Evolutionary conservation across 192 early-diverging fungal genomes (phyloP).

Genomic region (Backusella luteola): DNA sequence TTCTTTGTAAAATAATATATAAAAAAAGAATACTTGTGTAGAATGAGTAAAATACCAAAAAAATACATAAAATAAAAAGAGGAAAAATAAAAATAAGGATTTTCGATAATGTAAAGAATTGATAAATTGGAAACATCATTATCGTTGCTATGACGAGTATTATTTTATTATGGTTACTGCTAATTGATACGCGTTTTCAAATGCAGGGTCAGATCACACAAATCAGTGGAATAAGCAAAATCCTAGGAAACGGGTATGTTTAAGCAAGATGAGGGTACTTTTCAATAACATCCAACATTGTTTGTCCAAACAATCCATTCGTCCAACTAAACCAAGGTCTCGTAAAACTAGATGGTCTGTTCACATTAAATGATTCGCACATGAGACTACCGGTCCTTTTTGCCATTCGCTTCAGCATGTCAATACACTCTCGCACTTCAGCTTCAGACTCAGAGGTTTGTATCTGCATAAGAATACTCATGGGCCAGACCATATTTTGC

Average conservation of each 20-base stretch:
- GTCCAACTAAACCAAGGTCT: constrained; percentile 63
- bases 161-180: background rate
- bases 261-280: constrained; percentile 20
- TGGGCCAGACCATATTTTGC: constrained; percentile 62
- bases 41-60: too few species aligned
- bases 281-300: constrained; percentile 27
- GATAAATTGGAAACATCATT: background rate
- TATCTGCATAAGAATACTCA: constrained; percentile 56
- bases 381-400: constrained; percentile 55
- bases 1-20: background rate
- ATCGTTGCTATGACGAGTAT: too few species aligned
- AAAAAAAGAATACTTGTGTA: background rate
- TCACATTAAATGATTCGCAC: constrained; percentile 60
- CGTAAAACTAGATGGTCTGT: constrained; percentile 38
- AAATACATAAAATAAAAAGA: background rate
- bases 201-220: background rate
- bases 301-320: constrained; percentile 47
- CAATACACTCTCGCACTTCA: constrained; percentile 55
- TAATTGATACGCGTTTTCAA: background rate
- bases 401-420: constrained; percentile 49
- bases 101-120: background rate
- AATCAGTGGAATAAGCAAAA: background rate
- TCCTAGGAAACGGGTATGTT: background rate
- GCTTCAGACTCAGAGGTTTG: constrained; percentile 45
- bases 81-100: background rate